These are phyloP conservation scores for Senna siamea DNA, from an alignment of 306 rosid genomes.

Conservation along the genomic window DNA sequence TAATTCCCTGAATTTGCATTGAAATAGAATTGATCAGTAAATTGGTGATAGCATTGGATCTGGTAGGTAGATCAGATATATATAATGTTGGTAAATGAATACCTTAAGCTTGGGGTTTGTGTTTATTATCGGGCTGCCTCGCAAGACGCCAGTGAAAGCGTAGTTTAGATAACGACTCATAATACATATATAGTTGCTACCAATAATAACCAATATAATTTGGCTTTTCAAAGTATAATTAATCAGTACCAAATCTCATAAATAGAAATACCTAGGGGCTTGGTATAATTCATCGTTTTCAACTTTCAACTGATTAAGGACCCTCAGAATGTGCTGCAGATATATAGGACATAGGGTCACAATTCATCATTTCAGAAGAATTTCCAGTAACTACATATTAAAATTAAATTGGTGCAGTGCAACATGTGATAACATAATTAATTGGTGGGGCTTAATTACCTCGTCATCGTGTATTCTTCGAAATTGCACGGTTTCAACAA, in stretches of 20 bases:
- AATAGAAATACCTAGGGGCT: conserved; percentile 48
- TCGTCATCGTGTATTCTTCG: conserved; percentile 60
- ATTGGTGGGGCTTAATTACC: conserved; percentile 44
- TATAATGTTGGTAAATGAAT: conserved; percentile 9
- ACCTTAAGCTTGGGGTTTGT: conserved; percentile 60
- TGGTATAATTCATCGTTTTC: conserved; percentile 45
- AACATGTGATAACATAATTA: not conserved
- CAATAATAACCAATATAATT: not conserved
- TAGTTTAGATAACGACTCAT: conserved; percentile 22
- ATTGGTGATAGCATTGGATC: not conserved
- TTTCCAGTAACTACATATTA: not conserved
- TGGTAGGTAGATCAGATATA: not conserved
- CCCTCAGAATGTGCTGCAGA: conserved; percentile 50
- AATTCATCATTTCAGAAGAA: conserved; percentile 14
- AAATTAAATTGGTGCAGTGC: not conserved
- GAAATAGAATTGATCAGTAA: not conserved
- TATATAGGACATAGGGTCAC: not conserved
- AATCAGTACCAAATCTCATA: not conserved
- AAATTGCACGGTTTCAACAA: conserved; percentile 21
- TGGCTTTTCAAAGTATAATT: not conserved
- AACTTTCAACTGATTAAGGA: conserved; percentile 45
- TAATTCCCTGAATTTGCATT: conserved; percentile 45
- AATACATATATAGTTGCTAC: not conserved
- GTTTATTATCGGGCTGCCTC: conserved; percentile 45
- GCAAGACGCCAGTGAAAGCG: conserved; percentile 3